A percentile compares a stretch with the other conserved stretches of the same genome.
These are phyloP conservation scores for Diaporthe citri DNA, from an alignment of 2,329 filamentous ascomycete genomes.

Conservation along the genomic window DNA sequence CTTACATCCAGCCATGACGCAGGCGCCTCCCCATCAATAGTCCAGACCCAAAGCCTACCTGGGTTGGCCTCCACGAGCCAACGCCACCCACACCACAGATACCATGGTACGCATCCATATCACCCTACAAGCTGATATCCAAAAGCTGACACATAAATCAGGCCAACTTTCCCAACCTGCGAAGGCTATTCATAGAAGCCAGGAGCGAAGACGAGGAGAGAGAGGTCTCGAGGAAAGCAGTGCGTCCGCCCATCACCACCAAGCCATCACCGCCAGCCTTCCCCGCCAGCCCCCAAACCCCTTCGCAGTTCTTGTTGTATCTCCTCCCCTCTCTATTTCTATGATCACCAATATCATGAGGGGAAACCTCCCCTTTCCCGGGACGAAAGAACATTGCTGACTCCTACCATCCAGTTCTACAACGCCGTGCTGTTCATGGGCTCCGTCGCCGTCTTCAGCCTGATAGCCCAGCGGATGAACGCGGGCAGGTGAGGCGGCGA, in stretches of 20 bases:
- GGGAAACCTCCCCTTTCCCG: neutral
- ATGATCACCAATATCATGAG: too few relatives aligned
- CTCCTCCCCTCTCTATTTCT: too few relatives aligned
- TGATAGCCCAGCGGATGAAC: constrained; percentile 90
- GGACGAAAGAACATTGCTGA: neutral
- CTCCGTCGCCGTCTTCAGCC: constrained; percentile 92
- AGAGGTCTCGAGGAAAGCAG: constrained; percentile 92
- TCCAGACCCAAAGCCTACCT: neutral
- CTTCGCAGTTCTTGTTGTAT: neutral
- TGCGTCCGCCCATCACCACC: constrained; percentile 54
- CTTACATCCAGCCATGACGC: neutral
- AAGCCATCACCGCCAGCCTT: neutral
- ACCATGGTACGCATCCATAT: neutral
- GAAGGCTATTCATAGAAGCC: constrained; percentile 36
- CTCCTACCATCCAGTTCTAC: constrained; percentile 79
- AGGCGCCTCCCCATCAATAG: neutral
- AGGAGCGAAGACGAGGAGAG: constrained; percentile 70
- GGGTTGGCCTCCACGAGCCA: neutral
- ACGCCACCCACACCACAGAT: neutral
- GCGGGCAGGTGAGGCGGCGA: constrained; percentile 51
- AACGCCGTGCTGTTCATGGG: constrained; percentile 97
- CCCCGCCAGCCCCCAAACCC: too few relatives aligned
- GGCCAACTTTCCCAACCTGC: constrained; percentile 42
- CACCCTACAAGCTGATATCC: neutral
- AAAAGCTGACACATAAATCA: neutral